phyloP scores from a whole-genome alignment of 257 asterid genomes.

The Solanum pinnatisectum region DNA sequence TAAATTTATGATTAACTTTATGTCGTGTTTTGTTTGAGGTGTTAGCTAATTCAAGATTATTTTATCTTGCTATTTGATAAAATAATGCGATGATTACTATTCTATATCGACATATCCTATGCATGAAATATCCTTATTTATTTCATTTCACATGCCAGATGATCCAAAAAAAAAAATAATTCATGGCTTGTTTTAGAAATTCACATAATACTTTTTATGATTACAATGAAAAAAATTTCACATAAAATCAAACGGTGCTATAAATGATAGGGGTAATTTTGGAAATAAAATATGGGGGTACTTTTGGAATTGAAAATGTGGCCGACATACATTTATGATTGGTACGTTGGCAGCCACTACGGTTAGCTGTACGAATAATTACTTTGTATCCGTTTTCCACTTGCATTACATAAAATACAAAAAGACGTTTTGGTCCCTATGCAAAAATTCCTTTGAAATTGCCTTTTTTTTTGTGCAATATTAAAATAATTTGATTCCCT shows the following conservation, averaged over 20 bases:
- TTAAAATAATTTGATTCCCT: background rate
- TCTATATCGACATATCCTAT: too few relatives aligned
- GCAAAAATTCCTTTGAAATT: background rate
- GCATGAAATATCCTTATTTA: background rate
- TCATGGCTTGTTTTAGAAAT: too few relatives aligned
- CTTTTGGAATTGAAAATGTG: background rate
- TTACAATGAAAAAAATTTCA: background rate
- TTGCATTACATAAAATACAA: background rate
- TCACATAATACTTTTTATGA: too few relatives aligned
- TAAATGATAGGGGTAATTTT: background rate
- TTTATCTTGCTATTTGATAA: background rate
- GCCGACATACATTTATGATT: background rate
- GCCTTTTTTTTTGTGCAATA: background rate
- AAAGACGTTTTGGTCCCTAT: slow-evolving; percentile 12
- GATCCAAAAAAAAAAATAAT: too few relatives aligned
- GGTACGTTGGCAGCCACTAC: background rate
- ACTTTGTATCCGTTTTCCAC: background rate
- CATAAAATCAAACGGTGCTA: background rate
- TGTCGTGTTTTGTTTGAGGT: background rate
- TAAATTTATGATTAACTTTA: background rate
- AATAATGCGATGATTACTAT: background rate
- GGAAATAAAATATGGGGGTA: slow-evolving; percentile 1
- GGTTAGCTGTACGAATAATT: slow-evolving; percentile 10
- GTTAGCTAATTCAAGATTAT: background rate
- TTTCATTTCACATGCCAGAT: too few relatives aligned